Percentiles rank a stretch among this genome's conserved stretches.
Conservation (phyloP, 2,329 filamentous ascomycete genomes). For the Claviceps citrina region DNA sequence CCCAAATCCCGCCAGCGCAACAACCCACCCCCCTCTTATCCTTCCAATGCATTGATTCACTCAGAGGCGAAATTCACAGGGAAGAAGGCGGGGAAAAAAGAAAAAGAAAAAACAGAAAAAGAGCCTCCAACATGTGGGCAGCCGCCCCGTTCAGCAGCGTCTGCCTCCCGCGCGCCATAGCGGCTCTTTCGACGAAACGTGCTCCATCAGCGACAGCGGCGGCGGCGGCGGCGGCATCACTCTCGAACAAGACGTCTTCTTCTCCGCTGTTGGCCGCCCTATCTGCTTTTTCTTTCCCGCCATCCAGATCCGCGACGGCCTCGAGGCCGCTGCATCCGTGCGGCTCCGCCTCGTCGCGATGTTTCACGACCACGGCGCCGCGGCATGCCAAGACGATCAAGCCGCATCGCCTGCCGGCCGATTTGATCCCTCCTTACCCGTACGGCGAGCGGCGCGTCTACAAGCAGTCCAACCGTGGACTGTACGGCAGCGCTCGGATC, state of each 20-base stretch:
- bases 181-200: constrained; percentile 8
- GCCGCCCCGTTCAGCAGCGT: constrained; percentile 5
- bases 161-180: constrained; percentile 7
- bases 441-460: constrained; percentile 55
- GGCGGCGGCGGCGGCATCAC: too few species aligned
- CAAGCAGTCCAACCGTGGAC: constrained; percentile 65
- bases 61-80: too few species aligned
- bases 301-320: too few species aligned
- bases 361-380: constrained; percentile 24
- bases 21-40: too few species aligned
- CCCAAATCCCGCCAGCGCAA: too few species aligned
- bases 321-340: too few species aligned
- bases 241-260: too few species aligned
- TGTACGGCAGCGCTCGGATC: constrained; percentile 56
- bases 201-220: too few species aligned
- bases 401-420: constrained; percentile 28
- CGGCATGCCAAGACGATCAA: constrained; percentile 26
- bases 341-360: too few species aligned
- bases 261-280: too few species aligned
- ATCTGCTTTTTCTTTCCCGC: too few species aligned
- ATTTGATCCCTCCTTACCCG: constrained; percentile 51
- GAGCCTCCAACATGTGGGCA: neutral
- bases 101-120: neutral
- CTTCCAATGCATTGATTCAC: too few species aligned
- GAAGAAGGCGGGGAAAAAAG: neutral